Percentiles rank a stretch among this genome's conserved stretches.
phyloP scores from a whole-genome alignment of 352 stramenopile genomes.

The Phytophthora aleatoria region DNA sequence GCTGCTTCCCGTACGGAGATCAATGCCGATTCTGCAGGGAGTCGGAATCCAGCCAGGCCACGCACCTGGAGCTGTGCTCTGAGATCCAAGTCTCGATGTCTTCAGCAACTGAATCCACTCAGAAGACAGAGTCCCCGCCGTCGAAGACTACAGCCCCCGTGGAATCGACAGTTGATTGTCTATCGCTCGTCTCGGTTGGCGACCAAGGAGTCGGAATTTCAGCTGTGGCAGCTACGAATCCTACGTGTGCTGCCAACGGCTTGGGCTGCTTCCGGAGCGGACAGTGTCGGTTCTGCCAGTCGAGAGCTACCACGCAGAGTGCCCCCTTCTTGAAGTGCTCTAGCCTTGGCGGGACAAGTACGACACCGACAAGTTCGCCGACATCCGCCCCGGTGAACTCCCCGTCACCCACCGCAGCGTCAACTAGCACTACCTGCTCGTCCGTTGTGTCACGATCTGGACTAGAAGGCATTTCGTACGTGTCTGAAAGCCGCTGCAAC shows the following conservation, averaged over 20 bases:
- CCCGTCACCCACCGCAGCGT: conserved; percentile 21
- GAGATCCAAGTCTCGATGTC: conserved; percentile 9
- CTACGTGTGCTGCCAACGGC: conserved; percentile 26
- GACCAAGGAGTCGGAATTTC: conserved; percentile 37
- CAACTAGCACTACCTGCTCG: conserved; percentile 35
- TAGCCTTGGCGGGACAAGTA: conserved; percentile 3
- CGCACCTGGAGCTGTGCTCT: conserved; percentile 21
- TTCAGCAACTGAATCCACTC: neutral
- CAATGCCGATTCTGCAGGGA: conserved; percentile 34
- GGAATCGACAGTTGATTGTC: conserved; percentile 24
- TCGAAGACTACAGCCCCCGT: neutral
- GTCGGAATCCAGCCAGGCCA: conserved; percentile 2
- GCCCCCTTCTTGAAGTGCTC: conserved; percentile 33
- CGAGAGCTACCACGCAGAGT: conserved; percentile 30
- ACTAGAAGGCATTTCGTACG: conserved; percentile 49
- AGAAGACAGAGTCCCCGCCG: neutral
- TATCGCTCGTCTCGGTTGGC: conserved; percentile 31
- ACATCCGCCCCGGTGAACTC: conserved; percentile 8
- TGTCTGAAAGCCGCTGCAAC: conserved; percentile 49
- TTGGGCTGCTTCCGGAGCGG: conserved; percentile 36
- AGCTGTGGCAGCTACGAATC: conserved; percentile 21
- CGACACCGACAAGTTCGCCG: conserved; percentile 1
- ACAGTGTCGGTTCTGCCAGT: conserved; percentile 50
- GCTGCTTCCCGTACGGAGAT: conserved; percentile 30
- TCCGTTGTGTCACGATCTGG: conserved; percentile 31